Evolutionary conservation across 129 eudicot genomes (phyloP).

Genomic region (Calendula officinalis): DNA sequence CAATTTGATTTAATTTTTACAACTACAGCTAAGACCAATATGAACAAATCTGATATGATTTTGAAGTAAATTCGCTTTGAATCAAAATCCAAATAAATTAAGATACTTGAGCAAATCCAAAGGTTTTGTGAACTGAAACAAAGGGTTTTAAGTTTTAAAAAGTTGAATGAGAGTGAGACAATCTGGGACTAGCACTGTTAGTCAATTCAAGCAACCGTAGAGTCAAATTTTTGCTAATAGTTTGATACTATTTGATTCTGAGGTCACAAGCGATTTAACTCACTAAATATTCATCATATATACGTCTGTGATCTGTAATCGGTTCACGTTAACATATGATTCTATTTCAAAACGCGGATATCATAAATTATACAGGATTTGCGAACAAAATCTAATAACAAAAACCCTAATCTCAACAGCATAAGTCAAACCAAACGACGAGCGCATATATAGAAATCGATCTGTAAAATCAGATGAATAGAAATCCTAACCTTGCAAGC

Average conservation of each 20-base stretch:
- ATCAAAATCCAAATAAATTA: too few species aligned
- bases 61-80: too few species aligned
- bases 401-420: not conserved
- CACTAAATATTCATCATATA: not conserved
- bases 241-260: not conserved
- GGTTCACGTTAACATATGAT: not conserved
- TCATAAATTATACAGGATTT: not conserved
- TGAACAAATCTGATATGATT: too few species aligned
- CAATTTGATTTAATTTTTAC: too few species aligned
- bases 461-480: not conserved
- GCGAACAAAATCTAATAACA: too few species aligned
- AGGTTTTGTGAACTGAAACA: not conserved
- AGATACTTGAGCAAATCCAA: not conserved
- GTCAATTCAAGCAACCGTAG: not conserved
- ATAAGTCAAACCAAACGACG: not conserved
- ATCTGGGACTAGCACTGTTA: not conserved
- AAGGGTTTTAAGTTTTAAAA: not conserved
- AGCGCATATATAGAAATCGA: not conserved
- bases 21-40: too few species aligned
- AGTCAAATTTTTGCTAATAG: not conserved
- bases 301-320: not conserved
- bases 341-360: not conserved
- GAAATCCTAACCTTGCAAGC: conserved; percentile 43
- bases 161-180: not conserved
- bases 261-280: not conserved